Evolutionary conservation across 2,329 filamentous ascomycete species (phyloP), one percentile per base, ranked within the genome.

Genomic region (Cadophora sp.): DNA sequence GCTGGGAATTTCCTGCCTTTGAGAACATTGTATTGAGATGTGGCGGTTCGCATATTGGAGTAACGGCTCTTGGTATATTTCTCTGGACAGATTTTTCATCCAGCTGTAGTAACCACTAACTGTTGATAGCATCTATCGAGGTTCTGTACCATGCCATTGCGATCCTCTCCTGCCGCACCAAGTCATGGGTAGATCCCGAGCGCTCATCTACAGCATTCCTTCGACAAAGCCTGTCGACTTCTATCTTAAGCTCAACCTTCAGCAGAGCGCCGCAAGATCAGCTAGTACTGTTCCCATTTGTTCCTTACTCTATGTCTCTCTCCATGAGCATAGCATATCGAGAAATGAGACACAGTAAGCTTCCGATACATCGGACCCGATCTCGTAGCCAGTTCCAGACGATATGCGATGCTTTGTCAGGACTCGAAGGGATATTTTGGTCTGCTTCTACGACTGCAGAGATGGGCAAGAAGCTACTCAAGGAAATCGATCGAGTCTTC

Each of bases 121-220:
- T 20, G 13, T 14, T 45, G 87, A 86, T 83, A 8, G 66, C 62
- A 13, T 89, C 87, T 0, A 81, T 90, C 7, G 87, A 90, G 70
- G 83, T 85, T 0, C 83, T 90, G 18, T 90, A 90, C 71, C 87
- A 90, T 71, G 86, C 87, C 3, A 84, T 90, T 7, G 84, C 86
- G 43, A 88, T 90, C 9, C 78, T 90, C 1, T 89, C 87, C 0
- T 89, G 85, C 59, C 82, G 87, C n/a, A 70, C 73, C 1, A 72
- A 69, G 62, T 61, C 56, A 13, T 70, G 68, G 65, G 69, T 67
- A 24, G 63, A 68, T 13, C 67, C 72, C 11, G 65, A 68, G 20
- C 66, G 68, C 1, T 71, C 72, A 43, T 72, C 74, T 1, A 59
- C 64, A 14, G 69, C 74, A 16, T 73, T 71, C 41, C 64, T 71